Conservation (phyloP, 441 rosid genomes). For the Oxalis stricta region DNA sequence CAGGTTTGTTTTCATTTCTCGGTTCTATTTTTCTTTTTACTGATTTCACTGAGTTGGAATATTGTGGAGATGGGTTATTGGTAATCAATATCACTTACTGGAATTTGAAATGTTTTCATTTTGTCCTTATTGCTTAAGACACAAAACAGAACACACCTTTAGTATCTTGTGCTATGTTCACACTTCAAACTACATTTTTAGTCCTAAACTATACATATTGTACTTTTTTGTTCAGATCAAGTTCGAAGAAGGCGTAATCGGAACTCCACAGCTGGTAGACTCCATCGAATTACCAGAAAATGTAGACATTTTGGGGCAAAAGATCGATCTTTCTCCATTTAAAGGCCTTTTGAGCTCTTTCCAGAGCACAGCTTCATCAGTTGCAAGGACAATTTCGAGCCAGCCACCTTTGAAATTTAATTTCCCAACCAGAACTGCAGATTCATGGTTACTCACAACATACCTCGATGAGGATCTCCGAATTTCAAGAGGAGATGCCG, state of each 20-base stretch:
- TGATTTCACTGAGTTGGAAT: neutral
- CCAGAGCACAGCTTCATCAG: constrained; percentile 75
- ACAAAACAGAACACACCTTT: too few relatives aligned
- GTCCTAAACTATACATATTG: too few relatives aligned
- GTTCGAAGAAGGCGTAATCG: constrained; percentile 80
- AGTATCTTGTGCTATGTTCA: too few relatives aligned
- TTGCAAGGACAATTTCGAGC: constrained; percentile 78
- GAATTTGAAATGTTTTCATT: neutral
- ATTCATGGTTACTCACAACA: constrained; percentile 88
- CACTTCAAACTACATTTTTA: too few relatives aligned
- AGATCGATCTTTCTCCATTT: constrained; percentile 59
- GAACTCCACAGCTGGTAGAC: constrained; percentile 85
- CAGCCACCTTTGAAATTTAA: constrained; percentile 85
- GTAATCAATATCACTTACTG: too few relatives aligned
- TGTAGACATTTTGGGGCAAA: constrained; percentile 71
- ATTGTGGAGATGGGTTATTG: neutral
- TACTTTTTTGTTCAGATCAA: constrained; percentile 37
- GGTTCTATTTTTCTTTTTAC: neutral
- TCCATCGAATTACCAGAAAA: constrained; percentile 70
- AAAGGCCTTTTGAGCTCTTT: constrained; percentile 64
- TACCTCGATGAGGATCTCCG: constrained; percentile 87
- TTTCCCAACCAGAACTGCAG: constrained; percentile 43
- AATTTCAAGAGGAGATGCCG: constrained; percentile 82
- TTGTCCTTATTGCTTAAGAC: neutral
- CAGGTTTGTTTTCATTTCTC: constrained; percentile 31